Percentiles rank a stretch among this genome's conserved stretches.
Conservation (phyloP, 2,329 filamentous ascomycete species). For the Talaromyces sp. region DNA sequence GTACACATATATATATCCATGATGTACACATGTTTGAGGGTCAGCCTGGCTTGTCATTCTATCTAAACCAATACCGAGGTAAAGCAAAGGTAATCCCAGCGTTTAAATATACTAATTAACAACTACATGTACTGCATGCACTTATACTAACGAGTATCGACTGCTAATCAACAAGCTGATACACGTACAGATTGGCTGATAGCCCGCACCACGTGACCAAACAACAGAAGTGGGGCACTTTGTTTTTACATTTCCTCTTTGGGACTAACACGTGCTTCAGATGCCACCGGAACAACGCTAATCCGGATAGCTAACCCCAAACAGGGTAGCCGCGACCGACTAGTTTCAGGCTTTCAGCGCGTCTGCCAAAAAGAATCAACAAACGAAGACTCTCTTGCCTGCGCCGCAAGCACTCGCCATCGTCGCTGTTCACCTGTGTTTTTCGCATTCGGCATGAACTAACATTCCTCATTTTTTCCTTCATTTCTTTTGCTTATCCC, state of each 20-base stretch:
- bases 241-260: constrained; percentile 32
- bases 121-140: too few relatives aligned
- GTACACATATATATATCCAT: too few relatives aligned
- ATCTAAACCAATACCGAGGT: background rate
- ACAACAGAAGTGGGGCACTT: constrained; percentile 6
- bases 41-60: background rate
- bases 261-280: constrained; percentile 13
- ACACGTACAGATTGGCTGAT: background rate
- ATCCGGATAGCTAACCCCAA: constrained; percentile 21
- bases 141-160: too few relatives aligned
- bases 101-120: background rate
- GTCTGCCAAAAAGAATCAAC: constrained; percentile 9
- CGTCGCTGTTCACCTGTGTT: background rate
- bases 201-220: background rate
- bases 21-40: too few relatives aligned
- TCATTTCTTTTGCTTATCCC: background rate
- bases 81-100: background rate
- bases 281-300: constrained; percentile 22
- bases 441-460: background rate
- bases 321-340: constrained; percentile 12
- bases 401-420: background rate
- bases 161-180: background rate
- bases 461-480: background rate
- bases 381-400: background rate
- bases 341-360: constrained; percentile 10